A percentile compares a stretch with the other conserved stretches of the same genome.
Conservation (phyloP, 73 alveolate species). For the Tetrahymena borealis region DNA sequence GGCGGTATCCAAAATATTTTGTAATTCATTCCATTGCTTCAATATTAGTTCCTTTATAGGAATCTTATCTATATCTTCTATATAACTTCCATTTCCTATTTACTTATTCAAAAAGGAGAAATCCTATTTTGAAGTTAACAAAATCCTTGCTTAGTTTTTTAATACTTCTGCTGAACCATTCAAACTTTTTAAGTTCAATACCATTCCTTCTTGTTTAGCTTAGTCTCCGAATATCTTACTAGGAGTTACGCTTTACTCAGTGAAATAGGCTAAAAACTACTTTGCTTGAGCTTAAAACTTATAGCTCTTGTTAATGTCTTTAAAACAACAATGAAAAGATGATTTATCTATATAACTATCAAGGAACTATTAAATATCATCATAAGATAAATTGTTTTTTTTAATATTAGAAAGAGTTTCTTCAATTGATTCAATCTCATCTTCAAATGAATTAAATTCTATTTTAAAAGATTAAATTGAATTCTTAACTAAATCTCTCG, state of each 20-base stretch:
- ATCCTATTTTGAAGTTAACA: background rate
- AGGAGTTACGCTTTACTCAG: background rate
- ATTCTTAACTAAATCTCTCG: background rate
- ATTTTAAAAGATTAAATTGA: background rate
- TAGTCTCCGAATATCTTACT: background rate
- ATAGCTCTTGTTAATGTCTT: background rate
- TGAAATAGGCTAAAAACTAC: background rate
- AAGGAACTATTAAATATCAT: background rate
- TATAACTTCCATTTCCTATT: background rate
- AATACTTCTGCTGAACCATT: background rate
- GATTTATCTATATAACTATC: background rate
- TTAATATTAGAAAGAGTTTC: background rate
- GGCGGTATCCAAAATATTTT: background rate
- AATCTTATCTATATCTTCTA: background rate
- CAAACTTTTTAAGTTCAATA: background rate
- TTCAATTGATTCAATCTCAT: background rate
- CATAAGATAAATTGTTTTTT: background rate
- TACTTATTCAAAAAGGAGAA: background rate
- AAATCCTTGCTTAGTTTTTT: background rate
- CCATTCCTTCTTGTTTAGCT: background rate
- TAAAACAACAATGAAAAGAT: background rate
- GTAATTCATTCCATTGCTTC: background rate
- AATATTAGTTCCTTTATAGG: background rate
- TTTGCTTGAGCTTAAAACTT: background rate
- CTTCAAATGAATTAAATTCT: background rate